These are phyloP conservation scores for Murraya koenigii DNA, from an alignment of 345 rosid genomes.

Conservation along the genomic window DNA sequence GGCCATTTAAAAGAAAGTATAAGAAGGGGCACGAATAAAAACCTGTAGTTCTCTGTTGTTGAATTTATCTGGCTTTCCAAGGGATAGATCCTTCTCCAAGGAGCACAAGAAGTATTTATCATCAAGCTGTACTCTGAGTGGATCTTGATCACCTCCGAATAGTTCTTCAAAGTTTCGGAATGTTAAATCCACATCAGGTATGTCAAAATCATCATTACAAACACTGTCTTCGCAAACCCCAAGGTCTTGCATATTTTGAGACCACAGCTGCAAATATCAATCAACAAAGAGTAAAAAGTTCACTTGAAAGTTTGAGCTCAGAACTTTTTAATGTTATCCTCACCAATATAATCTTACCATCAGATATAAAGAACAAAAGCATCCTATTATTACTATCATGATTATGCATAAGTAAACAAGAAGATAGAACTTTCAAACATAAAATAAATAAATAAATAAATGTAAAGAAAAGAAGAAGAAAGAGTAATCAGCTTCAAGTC, in stretches of 20 bases:
- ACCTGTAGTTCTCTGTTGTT: slow-evolving; percentile 33
- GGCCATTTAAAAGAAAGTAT: not conserved
- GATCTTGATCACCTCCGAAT: slow-evolving; percentile 61
- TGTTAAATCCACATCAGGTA: slow-evolving; percentile 78
- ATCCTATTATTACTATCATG: not conserved
- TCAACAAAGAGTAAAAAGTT: not conserved
- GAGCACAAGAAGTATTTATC: slow-evolving; percentile 36
- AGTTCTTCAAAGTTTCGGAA: slow-evolving; percentile 76
- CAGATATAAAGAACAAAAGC: not conserved
- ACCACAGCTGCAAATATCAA: slow-evolving; percentile 56
- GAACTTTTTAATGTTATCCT: not conserved
- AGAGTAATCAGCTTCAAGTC: not conserved
- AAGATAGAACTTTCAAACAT: not conserved
- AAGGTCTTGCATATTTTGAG: slow-evolving; percentile 83
- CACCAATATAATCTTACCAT: not conserved
- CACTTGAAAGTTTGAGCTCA: slow-evolving; percentile 1
- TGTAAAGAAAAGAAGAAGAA: not conserved
- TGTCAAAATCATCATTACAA: slow-evolving; percentile 51
- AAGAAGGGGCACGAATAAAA: not conserved
- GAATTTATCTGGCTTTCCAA: slow-evolving; percentile 29
- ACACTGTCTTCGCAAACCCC: slow-evolving; percentile 75
- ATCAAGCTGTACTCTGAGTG: slow-evolving; percentile 28
- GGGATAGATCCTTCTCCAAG: slow-evolving; percentile 34
- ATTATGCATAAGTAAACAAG: not conserved
- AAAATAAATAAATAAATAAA: not conserved